Base-by-base conservation (phyloP, 768 basidiomycete genomes). In the Mycena haematopus region DNA sequence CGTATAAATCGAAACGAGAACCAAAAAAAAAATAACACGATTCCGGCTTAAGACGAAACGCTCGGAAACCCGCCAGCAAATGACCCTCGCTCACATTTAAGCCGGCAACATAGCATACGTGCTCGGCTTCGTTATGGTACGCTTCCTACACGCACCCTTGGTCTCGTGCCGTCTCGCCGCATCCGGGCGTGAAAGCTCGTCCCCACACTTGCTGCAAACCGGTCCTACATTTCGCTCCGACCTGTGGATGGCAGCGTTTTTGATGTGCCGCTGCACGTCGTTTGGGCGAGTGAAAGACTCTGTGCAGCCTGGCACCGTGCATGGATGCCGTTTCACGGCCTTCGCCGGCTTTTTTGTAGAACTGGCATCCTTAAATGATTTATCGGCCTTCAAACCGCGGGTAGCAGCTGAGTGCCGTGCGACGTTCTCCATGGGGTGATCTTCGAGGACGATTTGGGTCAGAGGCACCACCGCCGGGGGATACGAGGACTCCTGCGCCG, bases 221-320 rank as follows among this genome's bases (percentile, higher is more conserved):
- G 54, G 69, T 3, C 36, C 14, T 13, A 14, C 14, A 15, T 7
- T 36, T 14, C 14, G 54, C 52, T 21, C 62, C 38, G 44, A 52
- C 58, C 42, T 71, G 45, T 73, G 72, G 31, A 67, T 63, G n/a
- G 69, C 63, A 27, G 69, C 70, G 44, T 67, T 73, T 31, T 59
- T 62, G 17, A 69, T 60, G 63, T 74, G 73, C 4, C 71, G 63
- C 21, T 47, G 40, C 13, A 69, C 66, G 40, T 74, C 72, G 49
- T 70, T 68, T 17, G 46, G 38, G 25, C 73, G 62, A 27, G 70
- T 71, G 60, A 74, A 74, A 7, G 70, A 69, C 38, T 67, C 64
- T 17, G 51, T 61, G 64, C 73, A 74, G 63, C 71, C 71, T 7
- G 58, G 31, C 29, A 68, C 51, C 10, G 69, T 66, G 59, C 72